Evolutionary conservation across 2,329 filamentous ascomycete genomes (phyloP).

Genomic region (Venturia carpophila): DNA sequence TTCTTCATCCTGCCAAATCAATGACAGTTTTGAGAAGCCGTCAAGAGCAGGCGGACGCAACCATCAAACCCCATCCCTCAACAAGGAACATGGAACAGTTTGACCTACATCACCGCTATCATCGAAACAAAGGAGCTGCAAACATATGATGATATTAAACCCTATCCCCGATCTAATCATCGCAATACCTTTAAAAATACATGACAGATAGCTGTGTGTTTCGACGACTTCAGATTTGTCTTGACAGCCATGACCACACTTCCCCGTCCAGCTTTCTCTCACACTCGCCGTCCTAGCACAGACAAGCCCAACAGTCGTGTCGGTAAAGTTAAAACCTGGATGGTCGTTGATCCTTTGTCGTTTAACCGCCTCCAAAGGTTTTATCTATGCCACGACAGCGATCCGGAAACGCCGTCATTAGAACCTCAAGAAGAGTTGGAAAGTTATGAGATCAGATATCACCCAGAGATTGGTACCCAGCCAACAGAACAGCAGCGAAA

Average conservation of each 20-base stretch:
- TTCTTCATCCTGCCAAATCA: not conserved
- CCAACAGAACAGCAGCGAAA: not conserved
- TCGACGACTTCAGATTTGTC: not conserved
- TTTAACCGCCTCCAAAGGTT: not conserved
- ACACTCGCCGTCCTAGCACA: not conserved
- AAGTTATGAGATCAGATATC: not conserved
- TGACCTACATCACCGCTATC: not conserved
- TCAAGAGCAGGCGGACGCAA: not conserved
- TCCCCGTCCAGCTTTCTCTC: not conserved
- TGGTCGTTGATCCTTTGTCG: not conserved
- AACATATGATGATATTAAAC: not conserved
- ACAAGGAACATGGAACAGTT: no score
- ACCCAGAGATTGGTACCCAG: not conserved
- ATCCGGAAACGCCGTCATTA: not conserved
- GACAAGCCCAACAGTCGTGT: not conserved
- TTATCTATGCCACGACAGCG: not conserved
- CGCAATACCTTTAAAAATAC: not conserved
- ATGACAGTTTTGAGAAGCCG: no score
- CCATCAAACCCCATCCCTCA: no score
- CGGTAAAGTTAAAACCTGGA: not conserved
- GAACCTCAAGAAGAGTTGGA: not conserved
- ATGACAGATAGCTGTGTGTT: not conserved
- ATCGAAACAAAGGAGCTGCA: not conserved
- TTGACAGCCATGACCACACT: not conserved
- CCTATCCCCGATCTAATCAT: not conserved